Percentiles rank a stretch among this genome's conserved stretches.
These are phyloP conservation scores for Colletotrichum tanaceti DNA, from an alignment of 2,329 filamentous ascomycete species.

Conservation along the genomic window DNA sequence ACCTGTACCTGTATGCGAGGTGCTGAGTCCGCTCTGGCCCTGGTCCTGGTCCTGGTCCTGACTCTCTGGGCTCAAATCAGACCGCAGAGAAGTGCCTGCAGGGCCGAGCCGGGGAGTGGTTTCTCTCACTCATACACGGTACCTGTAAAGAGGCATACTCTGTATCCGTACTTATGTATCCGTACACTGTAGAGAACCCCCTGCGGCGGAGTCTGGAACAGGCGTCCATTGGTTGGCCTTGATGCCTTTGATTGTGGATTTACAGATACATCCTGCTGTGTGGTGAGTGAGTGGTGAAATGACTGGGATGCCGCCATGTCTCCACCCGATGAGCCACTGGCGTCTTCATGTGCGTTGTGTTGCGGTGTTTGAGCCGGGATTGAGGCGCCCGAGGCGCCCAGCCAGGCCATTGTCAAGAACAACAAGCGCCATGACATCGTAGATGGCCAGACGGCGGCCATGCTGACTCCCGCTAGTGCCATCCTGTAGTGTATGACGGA, in stretches of 20 bases:
- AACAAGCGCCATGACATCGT: slow-evolving; percentile 1
- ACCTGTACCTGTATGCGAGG: slow-evolving; percentile 3
- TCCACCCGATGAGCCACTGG: slow-evolving; percentile 13
- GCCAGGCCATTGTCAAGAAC: neutral
- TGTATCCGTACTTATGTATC: no score
- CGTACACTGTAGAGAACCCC: slow-evolving; percentile 6
- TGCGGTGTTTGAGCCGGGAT: slow-evolving; percentile 5
- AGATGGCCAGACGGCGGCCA: neutral
- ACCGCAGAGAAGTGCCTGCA: slow-evolving; percentile 15
- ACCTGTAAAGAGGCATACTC: no score
- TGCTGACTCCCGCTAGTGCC: neutral
- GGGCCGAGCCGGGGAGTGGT: neutral
- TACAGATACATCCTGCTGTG: neutral
- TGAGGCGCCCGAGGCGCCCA: slow-evolving; percentile 22
- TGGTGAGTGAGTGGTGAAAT: slow-evolving; percentile 18
- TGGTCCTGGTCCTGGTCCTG: slow-evolving; percentile 8
- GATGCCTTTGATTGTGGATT: slow-evolving; percentile 1
- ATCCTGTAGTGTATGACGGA: neutral
- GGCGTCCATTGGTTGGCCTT: slow-evolving; percentile 1
- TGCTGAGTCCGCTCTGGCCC: neutral
- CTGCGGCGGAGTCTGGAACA: slow-evolving; percentile 20
- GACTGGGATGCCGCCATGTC: slow-evolving; percentile 15
- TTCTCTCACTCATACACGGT: no score
- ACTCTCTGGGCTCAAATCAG: slow-evolving; percentile 20
- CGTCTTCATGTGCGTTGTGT: neutral